These are phyloP conservation scores for Xylariales sp. DNA, from an alignment of 2,329 filamentous ascomycete species.

Conservation along the genomic window DNA sequence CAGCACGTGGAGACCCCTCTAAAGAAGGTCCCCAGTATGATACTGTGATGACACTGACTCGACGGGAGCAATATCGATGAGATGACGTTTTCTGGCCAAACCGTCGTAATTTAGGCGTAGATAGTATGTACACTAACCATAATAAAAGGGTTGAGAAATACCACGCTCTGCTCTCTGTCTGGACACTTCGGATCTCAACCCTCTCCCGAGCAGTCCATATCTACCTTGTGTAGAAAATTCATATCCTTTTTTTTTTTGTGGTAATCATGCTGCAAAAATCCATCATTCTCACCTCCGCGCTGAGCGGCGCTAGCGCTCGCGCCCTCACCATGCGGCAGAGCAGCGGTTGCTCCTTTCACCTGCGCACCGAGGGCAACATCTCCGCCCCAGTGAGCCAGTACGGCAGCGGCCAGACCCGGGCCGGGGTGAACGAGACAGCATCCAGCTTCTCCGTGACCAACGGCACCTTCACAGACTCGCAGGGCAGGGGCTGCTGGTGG, in stretches of 20 bases:
- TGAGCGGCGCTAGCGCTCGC: constrained; percentile 40
- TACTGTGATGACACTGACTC: constrained; percentile 13
- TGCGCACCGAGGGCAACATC: constrained; percentile 60
- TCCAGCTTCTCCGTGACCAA: constrained; percentile 64
- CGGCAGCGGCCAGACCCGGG: constrained; percentile 64
- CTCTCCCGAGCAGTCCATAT: not conserved
- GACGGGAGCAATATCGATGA: constrained; percentile 1
- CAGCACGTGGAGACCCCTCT: constrained; percentile 9
- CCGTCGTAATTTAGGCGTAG: constrained; percentile 22
- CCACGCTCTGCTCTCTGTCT: not conserved
- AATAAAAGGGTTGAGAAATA: not conserved
- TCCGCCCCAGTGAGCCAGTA: constrained; percentile 68
- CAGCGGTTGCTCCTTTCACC: constrained; percentile 60
- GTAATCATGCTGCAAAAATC: constrained; percentile 41
- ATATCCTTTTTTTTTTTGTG: not conserved
- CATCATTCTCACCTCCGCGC: constrained; percentile 36
- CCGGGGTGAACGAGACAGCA: constrained; percentile 59
- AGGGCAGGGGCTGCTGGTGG: constrained; percentile 70
- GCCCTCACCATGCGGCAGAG: constrained; percentile 41
- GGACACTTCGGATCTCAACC: not conserved
- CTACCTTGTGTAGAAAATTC: not conserved
- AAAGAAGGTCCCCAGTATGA: not conserved
- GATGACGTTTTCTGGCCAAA: constrained; percentile 18
- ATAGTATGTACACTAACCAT: constrained; percentile 5
- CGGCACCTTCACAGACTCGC: constrained; percentile 65